Evolutionary conservation across 2,329 filamentous ascomycete species (phyloP).

Genomic region (Trichothecium roseum): DNA sequence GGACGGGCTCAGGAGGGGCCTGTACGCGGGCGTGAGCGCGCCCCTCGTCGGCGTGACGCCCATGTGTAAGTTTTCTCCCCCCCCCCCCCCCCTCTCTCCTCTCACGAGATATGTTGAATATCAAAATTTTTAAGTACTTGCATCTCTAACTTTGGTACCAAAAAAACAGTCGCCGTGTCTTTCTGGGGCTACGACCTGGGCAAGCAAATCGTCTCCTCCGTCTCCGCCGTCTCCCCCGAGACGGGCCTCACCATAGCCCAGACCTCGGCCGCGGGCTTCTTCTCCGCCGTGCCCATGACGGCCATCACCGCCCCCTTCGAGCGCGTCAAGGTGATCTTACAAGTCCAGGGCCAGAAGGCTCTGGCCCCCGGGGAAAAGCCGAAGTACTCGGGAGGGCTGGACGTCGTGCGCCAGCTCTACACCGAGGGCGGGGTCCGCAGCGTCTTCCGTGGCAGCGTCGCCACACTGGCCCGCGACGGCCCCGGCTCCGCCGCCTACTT

Average conservation of each 20-base stretch:
- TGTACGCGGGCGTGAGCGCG: slow-evolving; percentile 96
- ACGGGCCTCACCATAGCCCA: slow-evolving; percentile 71
- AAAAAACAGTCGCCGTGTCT: slow-evolving; percentile 50
- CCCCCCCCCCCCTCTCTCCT: neutral
- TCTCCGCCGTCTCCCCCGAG: slow-evolving; percentile 54
- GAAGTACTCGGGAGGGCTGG: slow-evolving; percentile 75
- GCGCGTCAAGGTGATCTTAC: slow-evolving; percentile 95
- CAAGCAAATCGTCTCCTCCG: slow-evolving; percentile 69
- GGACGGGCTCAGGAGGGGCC: slow-evolving; percentile 68
- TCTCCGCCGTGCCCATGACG: slow-evolving; percentile 96
- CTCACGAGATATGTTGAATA: neutral
- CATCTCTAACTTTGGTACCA: neutral
- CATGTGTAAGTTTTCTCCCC: slow-evolving; percentile 67
- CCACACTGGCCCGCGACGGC: slow-evolving; percentile 88
- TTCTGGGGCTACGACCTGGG: slow-evolving; percentile 91
- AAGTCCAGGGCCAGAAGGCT: slow-evolving; percentile 91
- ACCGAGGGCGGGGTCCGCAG: slow-evolving; percentile 79
- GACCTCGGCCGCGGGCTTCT: slow-evolving; percentile 87
- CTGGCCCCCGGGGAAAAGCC: slow-evolving; percentile 85
- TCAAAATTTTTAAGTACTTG: slow-evolving; percentile 1
- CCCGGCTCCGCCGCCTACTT: slow-evolving; percentile 94
- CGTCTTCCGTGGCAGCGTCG: slow-evolving; percentile 83
- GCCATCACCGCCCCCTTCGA: slow-evolving; percentile 98
- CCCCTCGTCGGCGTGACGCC: slow-evolving; percentile 92
- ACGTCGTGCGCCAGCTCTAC: slow-evolving; percentile 92